Conservation (phyloP, 2,329 filamentous ascomycete genomes). For the Aspergillus costaricaensis region DNA sequence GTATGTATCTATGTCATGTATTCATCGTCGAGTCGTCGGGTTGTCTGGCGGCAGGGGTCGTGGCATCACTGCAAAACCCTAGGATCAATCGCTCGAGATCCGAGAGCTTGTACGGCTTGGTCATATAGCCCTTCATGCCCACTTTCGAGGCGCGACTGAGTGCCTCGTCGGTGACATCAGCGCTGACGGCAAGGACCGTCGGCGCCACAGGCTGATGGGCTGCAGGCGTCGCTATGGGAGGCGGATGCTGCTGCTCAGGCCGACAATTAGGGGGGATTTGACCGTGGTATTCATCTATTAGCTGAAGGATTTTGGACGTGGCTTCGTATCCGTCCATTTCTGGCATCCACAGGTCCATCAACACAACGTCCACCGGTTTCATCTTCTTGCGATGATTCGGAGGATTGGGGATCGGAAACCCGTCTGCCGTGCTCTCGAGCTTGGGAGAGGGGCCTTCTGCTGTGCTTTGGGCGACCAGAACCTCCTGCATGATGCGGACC, state of each 20-base stretch:
- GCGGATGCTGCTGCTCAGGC: slow-evolving; percentile 9
- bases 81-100: slow-evolving; percentile 64
- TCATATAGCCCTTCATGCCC: slow-evolving; percentile 69
- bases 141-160: slow-evolving; percentile 61
- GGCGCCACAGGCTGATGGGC: slow-evolving; percentile 32
- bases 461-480: slow-evolving; percentile 34
- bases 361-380: slow-evolving; percentile 60
- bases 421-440: slow-evolving; percentile 11
- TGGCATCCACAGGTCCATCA: slow-evolving; percentile 80
- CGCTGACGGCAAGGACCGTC: slow-evolving; percentile 64
- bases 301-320: slow-evolving; percentile 61
- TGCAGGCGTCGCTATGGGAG: slow-evolving; percentile 27
- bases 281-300: slow-evolving; percentile 46
- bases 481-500: slow-evolving; percentile 60
- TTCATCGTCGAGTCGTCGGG: slow-evolving; percentile 20
- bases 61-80: slow-evolving; percentile 43
- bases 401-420: slow-evolving; percentile 20
- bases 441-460: slow-evolving; percentile 13
- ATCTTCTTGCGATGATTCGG: slow-evolving; percentile 30
- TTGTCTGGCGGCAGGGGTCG: slow-evolving; percentile 7
- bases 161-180: slow-evolving; percentile 66
- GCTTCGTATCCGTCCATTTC: slow-evolving; percentile 73
- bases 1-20: slow-evolving; percentile 18
- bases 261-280: slow-evolving; percentile 21
- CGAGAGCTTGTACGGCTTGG: slow-evolving; percentile 65